Evolutionary conservation across 306 rosid genomes (phyloP).

Genomic region (Cicer chorassanicum): DNA sequence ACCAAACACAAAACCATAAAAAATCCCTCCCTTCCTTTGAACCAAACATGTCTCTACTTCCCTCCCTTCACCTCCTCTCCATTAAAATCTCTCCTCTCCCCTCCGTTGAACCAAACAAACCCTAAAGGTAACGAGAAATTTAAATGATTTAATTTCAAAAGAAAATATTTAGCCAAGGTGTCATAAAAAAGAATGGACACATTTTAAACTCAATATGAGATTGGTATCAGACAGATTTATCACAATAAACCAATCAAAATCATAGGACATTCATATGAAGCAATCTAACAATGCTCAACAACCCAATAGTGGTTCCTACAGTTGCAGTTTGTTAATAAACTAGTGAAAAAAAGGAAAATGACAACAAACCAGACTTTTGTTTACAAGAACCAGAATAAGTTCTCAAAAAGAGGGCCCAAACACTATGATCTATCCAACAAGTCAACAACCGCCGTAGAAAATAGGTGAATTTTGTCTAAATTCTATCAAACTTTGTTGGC

Average conservation of each 20-base stretch:
- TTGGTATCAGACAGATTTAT: not conserved
- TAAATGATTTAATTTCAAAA: not conserved
- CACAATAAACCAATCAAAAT: constrained; percentile 16
- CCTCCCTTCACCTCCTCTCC: too few species aligned
- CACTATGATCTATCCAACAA: constrained; percentile 1
- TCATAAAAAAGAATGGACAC: not conserved
- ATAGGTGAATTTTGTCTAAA: constrained; percentile 17
- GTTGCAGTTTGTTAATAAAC: constrained; percentile 11
- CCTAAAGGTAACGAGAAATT: not conserved
- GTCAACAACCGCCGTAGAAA: not conserved
- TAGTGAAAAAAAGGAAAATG: not conserved
- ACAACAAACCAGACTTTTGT: not conserved
- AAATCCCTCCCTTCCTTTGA: too few species aligned
- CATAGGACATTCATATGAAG: not conserved
- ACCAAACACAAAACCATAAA: too few species aligned
- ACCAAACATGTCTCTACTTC: too few species aligned
- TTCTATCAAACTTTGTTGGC: constrained; percentile 5
- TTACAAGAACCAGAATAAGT: constrained; percentile 1
- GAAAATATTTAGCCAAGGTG: not conserved
- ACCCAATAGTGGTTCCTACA: not conserved
- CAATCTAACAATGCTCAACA: not conserved
- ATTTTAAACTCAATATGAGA: constrained; percentile 22
- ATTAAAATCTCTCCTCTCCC: too few species aligned
- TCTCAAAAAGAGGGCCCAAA: constrained; percentile 10
- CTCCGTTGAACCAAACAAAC: too few species aligned